Conservation (phyloP, 768 basidiomycete genomes). For the Glaciozyma antarctica region DNA sequence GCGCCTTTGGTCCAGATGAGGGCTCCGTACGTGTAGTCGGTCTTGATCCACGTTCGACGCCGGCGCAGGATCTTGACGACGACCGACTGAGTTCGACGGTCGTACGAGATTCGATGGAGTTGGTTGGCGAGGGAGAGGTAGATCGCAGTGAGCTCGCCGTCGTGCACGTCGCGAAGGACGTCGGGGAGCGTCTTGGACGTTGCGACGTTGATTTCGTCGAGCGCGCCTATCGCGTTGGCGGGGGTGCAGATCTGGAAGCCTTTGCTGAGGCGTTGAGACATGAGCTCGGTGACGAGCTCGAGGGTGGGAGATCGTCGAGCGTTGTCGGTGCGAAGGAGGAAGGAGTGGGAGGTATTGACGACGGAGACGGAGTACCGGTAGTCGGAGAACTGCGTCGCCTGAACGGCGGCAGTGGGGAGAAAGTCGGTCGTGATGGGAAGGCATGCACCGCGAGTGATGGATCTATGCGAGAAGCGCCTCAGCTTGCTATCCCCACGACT, state of each 20-base stretch:
- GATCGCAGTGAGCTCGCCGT: slow-evolving; percentile 49
- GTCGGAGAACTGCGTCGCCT: slow-evolving; percentile 21
- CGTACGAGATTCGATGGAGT: slow-evolving; percentile 84
- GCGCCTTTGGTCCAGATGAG: slow-evolving; percentile 62
- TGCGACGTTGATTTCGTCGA: slow-evolving; percentile 16
- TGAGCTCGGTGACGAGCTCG: slow-evolving; percentile 71
- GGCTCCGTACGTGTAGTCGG: slow-evolving; percentile 68
- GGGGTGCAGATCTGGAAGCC: slow-evolving; percentile 84
- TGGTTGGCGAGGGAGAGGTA: slow-evolving; percentile 93
- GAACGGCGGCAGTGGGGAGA: slow-evolving; percentile 51
- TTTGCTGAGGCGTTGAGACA: slow-evolving; percentile 77
- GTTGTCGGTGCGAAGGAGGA: slow-evolving; percentile 63
- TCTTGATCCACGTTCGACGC: slow-evolving; percentile 45
- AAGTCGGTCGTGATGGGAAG: slow-evolving; percentile 84
- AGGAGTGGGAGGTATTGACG: slow-evolving; percentile 71
- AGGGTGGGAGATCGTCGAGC: slow-evolving; percentile 38
- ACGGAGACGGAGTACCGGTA: slow-evolving; percentile 83
- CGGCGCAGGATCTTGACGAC: slow-evolving; percentile 79
- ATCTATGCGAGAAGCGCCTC: neutral
- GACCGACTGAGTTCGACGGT: slow-evolving; percentile 63
- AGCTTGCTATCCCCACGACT: neutral
- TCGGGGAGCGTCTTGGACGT: slow-evolving; percentile 35
- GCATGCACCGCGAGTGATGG: slow-evolving; percentile 42
- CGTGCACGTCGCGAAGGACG: slow-evolving; percentile 35
- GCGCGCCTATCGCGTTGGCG: slow-evolving; percentile 50